Evolutionary conservation across 441 rosid species (phyloP), one percentile per base, ranked within the genome.

Genomic region (Sinapis alba): DNA sequence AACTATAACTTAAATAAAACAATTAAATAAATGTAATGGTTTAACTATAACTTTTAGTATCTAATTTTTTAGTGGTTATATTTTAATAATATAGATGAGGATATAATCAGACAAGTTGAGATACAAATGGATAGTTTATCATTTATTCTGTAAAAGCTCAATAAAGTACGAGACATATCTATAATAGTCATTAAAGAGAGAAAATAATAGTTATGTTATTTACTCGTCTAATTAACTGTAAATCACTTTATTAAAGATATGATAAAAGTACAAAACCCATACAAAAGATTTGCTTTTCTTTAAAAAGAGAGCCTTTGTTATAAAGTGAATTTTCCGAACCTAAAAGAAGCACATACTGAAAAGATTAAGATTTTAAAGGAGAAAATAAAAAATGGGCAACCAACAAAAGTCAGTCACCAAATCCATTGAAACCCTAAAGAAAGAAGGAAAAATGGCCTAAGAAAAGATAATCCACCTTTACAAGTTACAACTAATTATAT

Each of bases 201-300:
- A n/a, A n/a, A n/a, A n/a, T n/a, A n/a, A n/a, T n/a, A n/a, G n/a
- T n/a, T n/a, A n/a, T n/a, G 53, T 81, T 83, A 79, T 84, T 75
- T 79, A 59, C 63, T 62, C 13, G 11, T 68, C 63, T 79, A 82
- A 74, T 78, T 68, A 81, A 81, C 58, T 74, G 59, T 6, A 72
- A 79, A 83, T 73, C 69, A 79, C 84, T 86, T 83, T 87, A 73
- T 56, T 67, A 87, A 86, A 81, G 78, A 76, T 72, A 21, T 19
- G 74, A 72, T 76, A 67, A 76, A 68, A 67, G 58, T 75, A 65
- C 30, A 72, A 78, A 68, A 2, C 71, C 79, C 78, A 66, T 61
- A 76, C 65, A 71, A 77, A 83, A 56, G 75, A 41, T 75, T 82
- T 76, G 68, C 81, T 74, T 78, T 65, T 47, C 43, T 78, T 62